Percentiles rank a stretch among this genome's conserved stretches.
These are phyloP conservation scores for Prunella vulgaris DNA, from an alignment of 257 asterid species.

Conservation along the genomic window DNA sequence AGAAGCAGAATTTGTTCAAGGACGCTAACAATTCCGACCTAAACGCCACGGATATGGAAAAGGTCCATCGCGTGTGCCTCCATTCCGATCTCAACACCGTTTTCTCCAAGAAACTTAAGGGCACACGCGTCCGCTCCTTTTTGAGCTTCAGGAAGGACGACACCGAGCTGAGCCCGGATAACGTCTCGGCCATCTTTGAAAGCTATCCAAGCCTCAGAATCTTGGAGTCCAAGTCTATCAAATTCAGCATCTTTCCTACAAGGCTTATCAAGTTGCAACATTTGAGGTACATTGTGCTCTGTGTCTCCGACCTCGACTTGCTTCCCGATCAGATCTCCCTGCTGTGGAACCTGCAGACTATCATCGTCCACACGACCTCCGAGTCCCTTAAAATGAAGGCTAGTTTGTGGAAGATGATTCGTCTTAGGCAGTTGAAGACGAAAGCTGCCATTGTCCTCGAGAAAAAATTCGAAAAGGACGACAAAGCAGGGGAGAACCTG, in stretches of 20 bases:
- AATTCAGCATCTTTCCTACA: constrained; percentile 20
- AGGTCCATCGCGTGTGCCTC: constrained; percentile 28
- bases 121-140: constrained; percentile 29
- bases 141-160: constrained; percentile 15
- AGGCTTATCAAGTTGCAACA: constrained; percentile 1
- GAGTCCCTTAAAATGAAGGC: constrained; percentile 18
- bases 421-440: constrained; percentile 32
- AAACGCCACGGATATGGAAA: no score
- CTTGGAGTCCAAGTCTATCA: constrained; percentile 25
- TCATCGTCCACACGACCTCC: constrained; percentile 19
- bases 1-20: constrained; percentile 8
- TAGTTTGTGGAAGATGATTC: constrained; percentile 27
- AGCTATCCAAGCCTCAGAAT: constrained; percentile 30
- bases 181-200: constrained; percentile 16
- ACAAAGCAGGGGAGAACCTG: not conserved
- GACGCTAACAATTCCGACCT: no score
- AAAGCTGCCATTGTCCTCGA: constrained; percentile 26
- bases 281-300: constrained; percentile 30
- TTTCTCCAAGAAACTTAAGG: not conserved
- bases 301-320: not conserved
- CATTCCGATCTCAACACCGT: constrained; percentile 23
- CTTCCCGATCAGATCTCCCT: constrained; percentile 22
- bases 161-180: not conserved
- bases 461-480: no score
- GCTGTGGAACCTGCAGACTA: constrained; percentile 32